Percentiles rank a stretch among this genome's conserved stretches.
phyloP scores from a whole-genome alignment of 2,329 filamentous ascomycete genomes.

The Fusarium zealandicum region DNA sequence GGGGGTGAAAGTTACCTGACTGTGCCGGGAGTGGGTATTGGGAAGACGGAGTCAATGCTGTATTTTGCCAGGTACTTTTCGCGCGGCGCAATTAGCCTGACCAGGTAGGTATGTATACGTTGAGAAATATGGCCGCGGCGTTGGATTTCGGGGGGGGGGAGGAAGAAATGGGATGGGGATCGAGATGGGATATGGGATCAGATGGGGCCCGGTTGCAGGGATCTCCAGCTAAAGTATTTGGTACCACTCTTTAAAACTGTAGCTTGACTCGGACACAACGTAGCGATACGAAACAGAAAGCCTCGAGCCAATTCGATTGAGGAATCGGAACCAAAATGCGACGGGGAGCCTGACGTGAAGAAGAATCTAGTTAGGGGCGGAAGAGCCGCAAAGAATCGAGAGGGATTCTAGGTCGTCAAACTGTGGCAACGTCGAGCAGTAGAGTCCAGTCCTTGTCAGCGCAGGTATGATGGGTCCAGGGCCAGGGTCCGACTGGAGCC shows the following conservation, averaged over 20 bases:
- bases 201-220: conserved; percentile 28
- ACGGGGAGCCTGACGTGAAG: conserved; percentile 15
- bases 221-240: conserved; percentile 28
- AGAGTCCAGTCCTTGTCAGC: conserved; percentile 18
- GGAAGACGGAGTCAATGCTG: conserved; percentile 13
- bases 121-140: conserved; percentile 24
- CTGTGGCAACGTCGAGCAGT: not conserved
- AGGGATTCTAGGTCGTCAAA: conserved; percentile 20
- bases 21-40: conserved; percentile 19
- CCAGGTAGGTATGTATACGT: conserved; percentile 28
- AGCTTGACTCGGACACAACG: conserved; percentile 22
- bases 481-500: conserved; percentile 22
- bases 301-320: conserved; percentile 9
- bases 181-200: conserved; percentile 35
- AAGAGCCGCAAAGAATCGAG: conserved; percentile 35
- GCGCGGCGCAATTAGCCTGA: conserved; percentile 24
- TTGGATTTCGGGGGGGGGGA: conserved; percentile 13
- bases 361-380: conserved; percentile 19
- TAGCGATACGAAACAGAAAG: conserved; percentile 1
- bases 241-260: conserved; percentile 9
- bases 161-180: conserved; percentile 32
- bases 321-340: conserved; percentile 17
- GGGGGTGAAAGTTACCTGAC: conserved; percentile 25
- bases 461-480: conserved; percentile 13
- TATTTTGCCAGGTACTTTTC: conserved; percentile 17